Base-by-base conservation (phyloP, 495 filamentous ascomycete genomes). In the Penicillium chermesinum region DNA sequence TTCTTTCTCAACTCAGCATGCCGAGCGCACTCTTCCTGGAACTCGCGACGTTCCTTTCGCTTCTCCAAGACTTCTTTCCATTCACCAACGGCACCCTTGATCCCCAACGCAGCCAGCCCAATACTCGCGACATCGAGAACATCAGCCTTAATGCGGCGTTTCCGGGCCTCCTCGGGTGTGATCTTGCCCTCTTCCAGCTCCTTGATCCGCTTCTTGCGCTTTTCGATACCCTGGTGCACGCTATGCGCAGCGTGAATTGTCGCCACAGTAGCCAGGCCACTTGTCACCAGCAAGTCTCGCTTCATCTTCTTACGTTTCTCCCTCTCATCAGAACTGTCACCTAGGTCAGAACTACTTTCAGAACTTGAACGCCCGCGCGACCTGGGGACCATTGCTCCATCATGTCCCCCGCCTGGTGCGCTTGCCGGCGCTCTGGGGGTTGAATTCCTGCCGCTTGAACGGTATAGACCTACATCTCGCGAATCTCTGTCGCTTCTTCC, bases 211-310 rank as follows among this genome's bases (percentile, higher is more conserved):
- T 82, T 70, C 42, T 89, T 78, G 33, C 86, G 80, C 55, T 85
- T 84, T 64, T 87, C 84, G 71, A 91, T 77, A 58, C 79, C 85
- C 52, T 78, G 75, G 67, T 91, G 87, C 46, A 95, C 76, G 46
- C 76, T 82, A 63, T 94, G 85, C 7, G 85, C 88, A 38, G 89
- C 88, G 67, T 94, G 89, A 51, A 95, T 89, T 32, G 90, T 93
- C 46, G 90, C 90, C 49, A 94, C 85, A 43, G 84, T 84, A 25
- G 90, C 90, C 54, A 96, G 67, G 35, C 89, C 88, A 38, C 87
- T 82, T 39, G 89, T 90, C 50, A 95, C 56, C 59, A 91, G 65
- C 76, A 90, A 85, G 66, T 94, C 91, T 66, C 85, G 82, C 74
- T 81, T 81, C 77, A 91, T 79, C 65, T 90, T 88, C 70, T 83